Percentiles rank a stretch among this genome's conserved stretches.
These are phyloP conservation scores for Wickerhamiella infanticola DNA, from an alignment of 1,139 yeast species.

Conservation along the genomic window DNA sequence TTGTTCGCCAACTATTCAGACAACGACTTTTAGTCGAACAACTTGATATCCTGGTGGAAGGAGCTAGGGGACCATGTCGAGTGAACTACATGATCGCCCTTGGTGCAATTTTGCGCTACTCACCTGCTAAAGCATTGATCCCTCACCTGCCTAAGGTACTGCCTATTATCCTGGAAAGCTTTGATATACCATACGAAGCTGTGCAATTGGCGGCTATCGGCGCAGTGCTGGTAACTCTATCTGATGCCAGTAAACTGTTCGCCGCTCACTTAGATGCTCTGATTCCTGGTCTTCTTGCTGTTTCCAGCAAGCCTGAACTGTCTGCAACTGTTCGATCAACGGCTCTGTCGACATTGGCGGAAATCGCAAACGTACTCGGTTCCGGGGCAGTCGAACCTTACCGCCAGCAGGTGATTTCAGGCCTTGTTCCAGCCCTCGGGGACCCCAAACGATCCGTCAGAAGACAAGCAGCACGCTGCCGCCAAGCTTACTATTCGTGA, in stretches of 20 bases:
- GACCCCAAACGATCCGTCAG: slow-evolving; percentile 65
- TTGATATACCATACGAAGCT: slow-evolving; percentile 34
- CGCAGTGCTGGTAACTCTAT: slow-evolving; percentile 21
- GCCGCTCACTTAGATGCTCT: slow-evolving; percentile 40
- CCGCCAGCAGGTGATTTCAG: slow-evolving; percentile 34
- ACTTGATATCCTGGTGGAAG: slow-evolving; percentile 21
- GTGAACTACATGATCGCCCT: slow-evolving; percentile 47
- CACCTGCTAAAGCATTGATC: slow-evolving; percentile 43
- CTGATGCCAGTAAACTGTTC: slow-evolving; percentile 20
- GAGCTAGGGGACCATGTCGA: slow-evolving; percentile 20
- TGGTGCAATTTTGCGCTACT: slow-evolving; percentile 49
- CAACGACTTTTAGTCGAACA: slow-evolving; percentile 53
- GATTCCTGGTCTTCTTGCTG: slow-evolving; percentile 37
- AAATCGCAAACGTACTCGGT: slow-evolving; percentile 31
- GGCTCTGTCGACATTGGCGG: slow-evolving; percentile 41
- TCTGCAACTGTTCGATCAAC: slow-evolving; percentile 37
- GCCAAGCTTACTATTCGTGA: slow-evolving; percentile 44
- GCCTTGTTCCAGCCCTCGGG: slow-evolving; percentile 42
- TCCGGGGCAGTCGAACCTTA: slow-evolving; percentile 35
- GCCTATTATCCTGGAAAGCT: slow-evolving; percentile 57
- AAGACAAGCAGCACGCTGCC: slow-evolving; percentile 56
- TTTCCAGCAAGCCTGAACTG: slow-evolving; percentile 17
- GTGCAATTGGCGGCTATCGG: slow-evolving; percentile 44
- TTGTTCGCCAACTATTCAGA: slow-evolving; percentile 53
- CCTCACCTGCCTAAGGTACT: slow-evolving; percentile 48